phyloP scores from a whole-genome alignment of 2,329 filamentous ascomycete genomes.

The Lachnellula cervina region DNA sequence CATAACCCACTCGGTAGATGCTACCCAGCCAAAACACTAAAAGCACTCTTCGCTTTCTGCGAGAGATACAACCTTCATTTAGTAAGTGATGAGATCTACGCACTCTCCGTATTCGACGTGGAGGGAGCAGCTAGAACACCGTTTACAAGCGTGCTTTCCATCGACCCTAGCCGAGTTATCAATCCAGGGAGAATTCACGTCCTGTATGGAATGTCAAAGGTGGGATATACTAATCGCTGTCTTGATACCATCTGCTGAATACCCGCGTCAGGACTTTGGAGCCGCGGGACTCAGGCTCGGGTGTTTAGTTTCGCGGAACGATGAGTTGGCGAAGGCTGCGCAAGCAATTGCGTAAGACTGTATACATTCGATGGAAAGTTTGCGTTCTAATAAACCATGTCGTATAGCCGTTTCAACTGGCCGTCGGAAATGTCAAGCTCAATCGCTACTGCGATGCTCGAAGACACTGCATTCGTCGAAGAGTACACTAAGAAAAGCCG shows the following conservation, averaged over 20 bases:
- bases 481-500: slow-evolving; percentile 39
- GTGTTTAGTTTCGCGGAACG: slow-evolving; percentile 33
- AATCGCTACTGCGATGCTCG: slow-evolving; percentile 30
- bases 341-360: slow-evolving; percentile 1
- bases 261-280: slow-evolving; percentile 35
- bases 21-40: background rate
- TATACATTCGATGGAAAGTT: background rate
- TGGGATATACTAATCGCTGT: background rate
- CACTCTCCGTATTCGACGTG: slow-evolving; percentile 39
- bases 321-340: slow-evolving; percentile 2
- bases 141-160: slow-evolving; percentile 47
- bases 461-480: slow-evolving; percentile 35
- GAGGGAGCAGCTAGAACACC: slow-evolving; percentile 29
- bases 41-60: slow-evolving; percentile 1
- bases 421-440: slow-evolving; percentile 2
- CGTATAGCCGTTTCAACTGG: slow-evolving; percentile 18
- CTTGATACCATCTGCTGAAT: background rate
- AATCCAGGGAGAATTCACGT: slow-evolving; percentile 41
- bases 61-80: slow-evolving; percentile 1
- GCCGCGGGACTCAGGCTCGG: slow-evolving; percentile 39
- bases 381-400: background rate
- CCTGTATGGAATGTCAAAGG: slow-evolving; percentile 26
- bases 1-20: background rate
- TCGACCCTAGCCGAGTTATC: slow-evolving; percentile 40
- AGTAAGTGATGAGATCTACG: slow-evolving; percentile 40